Evolutionary conservation across 2,329 filamentous ascomycete species (phyloP), one percentile per base, ranked within the genome.

Genomic region (Dactylellina drechsleri): DNA sequence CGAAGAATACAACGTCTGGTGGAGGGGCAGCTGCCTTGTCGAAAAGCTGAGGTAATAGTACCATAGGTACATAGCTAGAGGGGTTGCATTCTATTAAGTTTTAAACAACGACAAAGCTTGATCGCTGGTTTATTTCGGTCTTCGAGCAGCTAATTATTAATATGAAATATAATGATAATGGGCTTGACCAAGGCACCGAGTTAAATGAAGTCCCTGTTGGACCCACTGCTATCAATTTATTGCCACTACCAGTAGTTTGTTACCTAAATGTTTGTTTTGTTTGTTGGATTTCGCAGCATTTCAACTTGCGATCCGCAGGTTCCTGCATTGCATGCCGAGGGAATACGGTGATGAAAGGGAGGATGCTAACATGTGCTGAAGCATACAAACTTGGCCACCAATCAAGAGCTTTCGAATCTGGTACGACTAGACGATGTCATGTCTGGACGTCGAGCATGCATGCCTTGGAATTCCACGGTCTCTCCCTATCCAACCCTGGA

Each of bases 1-100:
- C 31, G 31, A 36, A 36, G 10, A 36, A 36, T 36, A 36, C 31
- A 36, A 36, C 31, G 31, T 36, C 28, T 18, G n/a, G 36, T 16
- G 47, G 13, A 4, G 45, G 45, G 26, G 54, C 57, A 73, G 68
- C 68, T 73, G 68, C 68, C 68, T 73, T 56, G 68, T 62, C 59
- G 58, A 65, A n/a, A 60, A 47, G 43, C 56, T 16, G 50, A 31
- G 60, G 60, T 6, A 16, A 45, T 15, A 8, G 31, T 36, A 36
- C 23, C 23, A 23, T 36, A 28, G 3, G 3, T 28, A 28, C 7
- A 7, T 28, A 36, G 31, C 6, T 36, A 36, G 31, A 36, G 6
- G 1, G 31, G 31, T 36, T 36, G 31, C 31, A 36, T 36, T 36
- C 23, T 2, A 23, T 3, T 36, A 36, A 36, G 2, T 4, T 36